Evolutionary conservation across 208 protist genomes (phyloP), one percentile per base, ranked within the genome.

Genomic region (Crithidia fasciculata): DNA sequence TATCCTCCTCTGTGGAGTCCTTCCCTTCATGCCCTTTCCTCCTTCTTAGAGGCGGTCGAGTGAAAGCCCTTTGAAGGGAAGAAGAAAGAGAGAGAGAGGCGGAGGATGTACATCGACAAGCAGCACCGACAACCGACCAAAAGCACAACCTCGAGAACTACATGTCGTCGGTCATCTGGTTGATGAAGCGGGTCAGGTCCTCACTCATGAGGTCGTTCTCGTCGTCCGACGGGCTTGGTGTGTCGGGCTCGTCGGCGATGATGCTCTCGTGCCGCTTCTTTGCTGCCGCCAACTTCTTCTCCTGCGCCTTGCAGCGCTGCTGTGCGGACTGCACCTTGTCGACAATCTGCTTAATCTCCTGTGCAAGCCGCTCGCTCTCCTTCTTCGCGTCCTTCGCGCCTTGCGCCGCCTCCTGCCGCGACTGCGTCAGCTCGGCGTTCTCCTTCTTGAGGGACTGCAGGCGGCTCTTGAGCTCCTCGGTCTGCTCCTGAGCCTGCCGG

Each of bases 401-500:
- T 56, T 92, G 83, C 15, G 71, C 81, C n/a, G 89, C 69, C 49
- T 85, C 66, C 72, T 94, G 85, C 76, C 87, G 87, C 68, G 86
- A 74, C 60, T 84, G 77, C 19, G 58, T n/a, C 16, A 94, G 74
- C 69, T 86, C 79, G 36, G 69, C 76, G 67, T 80, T 86, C 45
- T 93, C 87, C 58, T 87, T 72, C 77, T 86, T 87, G 54, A 95
- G 76, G 2, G 82, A 77, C 63, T 90, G 87, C 55, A 96, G 76
- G 49, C 81, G 78, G 56, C 59, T 59, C 74, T 86, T 86, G 58
- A 95, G 85, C 56, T 91, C 88, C 37, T 83, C 81, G 40, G 74
- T 87, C 69, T 93, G 89, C 82, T 95, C 82, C 68, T 91, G 81
- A 7, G 90, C 90, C 66, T 93, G 82, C 53, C 67, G 74, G 55